Evolutionary conservation across 129 eudicot species (phyloP), one percentile per base, ranked within the genome.

Genomic region (Calendula officinalis): DNA sequence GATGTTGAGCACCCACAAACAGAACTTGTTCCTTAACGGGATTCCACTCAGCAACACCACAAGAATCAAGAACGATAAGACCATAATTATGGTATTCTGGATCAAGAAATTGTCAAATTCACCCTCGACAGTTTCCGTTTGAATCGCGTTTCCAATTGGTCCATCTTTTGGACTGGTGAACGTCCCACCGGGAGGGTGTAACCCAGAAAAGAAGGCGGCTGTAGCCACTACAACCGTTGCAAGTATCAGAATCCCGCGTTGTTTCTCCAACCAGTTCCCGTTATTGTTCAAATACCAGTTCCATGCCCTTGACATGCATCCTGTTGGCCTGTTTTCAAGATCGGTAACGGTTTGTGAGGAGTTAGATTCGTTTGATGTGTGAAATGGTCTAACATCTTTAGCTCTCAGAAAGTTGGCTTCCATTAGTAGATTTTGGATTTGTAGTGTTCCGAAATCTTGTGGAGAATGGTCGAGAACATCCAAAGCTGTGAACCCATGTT

Each of bases 1-100:
- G 38, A 56, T 45, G 50, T 65, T 57, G 9, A 75, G 75, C 56
- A 75, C 66, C 80, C 80, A 75, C 53, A 61, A 54, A 52, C 62
- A 52, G 22, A 75, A 45, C 60, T 60, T 69, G 66, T 75, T 75
- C 13, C 46, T 16, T 57, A 75, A 33, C 46, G 69, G 59, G 38
- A n/a, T n/a, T n/a, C n/a, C n/a, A n/a, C n/a, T n/a, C n/a, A 69
- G 50, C 75, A 75, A 27, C 57, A 75, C 41, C 70, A 75, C 57
- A 35, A 69, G 49, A 27, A 63, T 68, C 12, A 46, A 8, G 54
- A 75, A n/a, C 10, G 80, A 75, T 5, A 68, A 12, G 13, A 75
- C 36, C 75, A 75, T 44, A 57, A 65, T 63, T 40, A 75, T 37
- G n/a, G n/a, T n/a, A n/a, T n/a, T n/a, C n/a, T 11, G 15, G 22